Evolutionary conservation across 371 early-diverging fungal genomes (phyloP).

Genomic region (Actinomucor elegans): DNA sequence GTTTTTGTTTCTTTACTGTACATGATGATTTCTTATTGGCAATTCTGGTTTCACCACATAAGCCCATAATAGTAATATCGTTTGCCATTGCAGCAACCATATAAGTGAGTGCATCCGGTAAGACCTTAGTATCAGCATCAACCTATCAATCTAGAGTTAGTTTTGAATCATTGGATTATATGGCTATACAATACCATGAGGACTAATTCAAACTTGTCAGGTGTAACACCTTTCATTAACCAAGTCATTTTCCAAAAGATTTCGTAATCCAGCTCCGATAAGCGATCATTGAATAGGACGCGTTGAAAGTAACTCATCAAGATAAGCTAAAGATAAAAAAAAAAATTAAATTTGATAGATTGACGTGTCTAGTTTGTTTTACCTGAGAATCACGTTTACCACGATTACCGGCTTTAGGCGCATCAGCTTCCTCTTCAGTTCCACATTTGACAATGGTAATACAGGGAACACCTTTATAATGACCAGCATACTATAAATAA

Average conservation of each 20-base stretch:
- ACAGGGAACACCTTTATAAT: slow-evolving; percentile 86
- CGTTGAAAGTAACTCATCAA: slow-evolving; percentile 96
- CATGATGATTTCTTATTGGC: slow-evolving; percentile 79
- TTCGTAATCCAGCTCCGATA: slow-evolving; percentile 95
- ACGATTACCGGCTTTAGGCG: slow-evolving; percentile 91
- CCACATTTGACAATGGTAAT: slow-evolving; percentile 94
- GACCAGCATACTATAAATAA: slow-evolving; percentile 73
- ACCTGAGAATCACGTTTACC: slow-evolving; percentile 99
- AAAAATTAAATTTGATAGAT: background rate
- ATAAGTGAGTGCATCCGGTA: slow-evolving; percentile 72
- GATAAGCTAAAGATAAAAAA: slow-evolving; percentile 54
- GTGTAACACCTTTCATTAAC: slow-evolving; percentile 80
- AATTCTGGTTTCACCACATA: slow-evolving; percentile 87
- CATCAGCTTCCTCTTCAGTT: slow-evolving; percentile 66
- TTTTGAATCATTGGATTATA: background rate
- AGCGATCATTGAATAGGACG: slow-evolving; percentile 89
- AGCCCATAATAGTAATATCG: slow-evolving; percentile 81
- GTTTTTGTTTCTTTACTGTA: slow-evolving; percentile 57
- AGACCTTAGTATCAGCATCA: slow-evolving; percentile 94
- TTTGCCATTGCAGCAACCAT: slow-evolving; percentile 85
- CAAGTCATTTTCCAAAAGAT: slow-evolving; percentile 89
- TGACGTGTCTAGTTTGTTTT: background rate
- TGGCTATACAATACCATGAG: slow-evolving; percentile 74
- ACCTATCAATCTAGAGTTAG: slow-evolving; percentile 46
- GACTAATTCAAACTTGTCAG: slow-evolving; percentile 87